Evolutionary conservation across 768 basidiomycete species (phyloP).

Genomic region (Suillus weaverae): DNA sequence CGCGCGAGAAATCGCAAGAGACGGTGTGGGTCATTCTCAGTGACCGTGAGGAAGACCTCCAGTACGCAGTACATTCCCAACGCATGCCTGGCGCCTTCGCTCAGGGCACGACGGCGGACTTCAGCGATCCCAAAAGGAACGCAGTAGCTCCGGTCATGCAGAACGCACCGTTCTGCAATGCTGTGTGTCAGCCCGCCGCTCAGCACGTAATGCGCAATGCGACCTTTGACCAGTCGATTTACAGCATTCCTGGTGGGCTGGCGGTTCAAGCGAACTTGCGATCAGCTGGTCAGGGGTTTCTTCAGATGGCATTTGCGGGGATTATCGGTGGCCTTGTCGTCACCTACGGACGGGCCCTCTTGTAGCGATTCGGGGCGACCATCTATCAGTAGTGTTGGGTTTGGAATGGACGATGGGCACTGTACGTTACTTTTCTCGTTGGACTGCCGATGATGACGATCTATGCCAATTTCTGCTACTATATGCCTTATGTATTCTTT

Average conservation of each 20-base stretch:
- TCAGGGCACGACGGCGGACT: neutral
- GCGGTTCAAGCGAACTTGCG: neutral
- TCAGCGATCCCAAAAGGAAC: conserved; percentile 18
- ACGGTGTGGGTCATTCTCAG: conserved; percentile 35
- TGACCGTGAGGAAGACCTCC: conserved; percentile 32
- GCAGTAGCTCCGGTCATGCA: neutral
- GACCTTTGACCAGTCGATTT: conserved; percentile 14
- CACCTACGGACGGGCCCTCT: conserved; percentile 29
- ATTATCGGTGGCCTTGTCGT: conserved; percentile 32
- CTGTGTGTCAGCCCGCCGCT: neutral
- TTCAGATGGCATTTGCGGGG: conserved; percentile 35
- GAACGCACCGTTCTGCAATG: neutral
- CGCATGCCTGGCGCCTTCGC: conserved; percentile 33
- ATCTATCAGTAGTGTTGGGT: neutral
- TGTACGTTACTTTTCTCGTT: conserved; percentile 3
- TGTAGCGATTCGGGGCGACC: conserved; percentile 30
- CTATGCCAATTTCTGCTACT: conserved; percentile 12
- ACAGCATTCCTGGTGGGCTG: neutral
- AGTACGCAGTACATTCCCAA: conserved; percentile 33
- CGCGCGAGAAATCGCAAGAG: conserved; percentile 16
- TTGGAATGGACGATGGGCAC: neutral
- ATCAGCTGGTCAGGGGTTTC: conserved; percentile 18
- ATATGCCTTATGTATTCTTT: conserved; percentile 14
- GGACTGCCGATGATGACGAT: neutral
- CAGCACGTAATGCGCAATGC: neutral